Percentiles rank a stretch among this genome's conserved stretches.
Conservation (phyloP, 2,329 filamentous ascomycete genomes). For the Penicillium sp. region DNA sequence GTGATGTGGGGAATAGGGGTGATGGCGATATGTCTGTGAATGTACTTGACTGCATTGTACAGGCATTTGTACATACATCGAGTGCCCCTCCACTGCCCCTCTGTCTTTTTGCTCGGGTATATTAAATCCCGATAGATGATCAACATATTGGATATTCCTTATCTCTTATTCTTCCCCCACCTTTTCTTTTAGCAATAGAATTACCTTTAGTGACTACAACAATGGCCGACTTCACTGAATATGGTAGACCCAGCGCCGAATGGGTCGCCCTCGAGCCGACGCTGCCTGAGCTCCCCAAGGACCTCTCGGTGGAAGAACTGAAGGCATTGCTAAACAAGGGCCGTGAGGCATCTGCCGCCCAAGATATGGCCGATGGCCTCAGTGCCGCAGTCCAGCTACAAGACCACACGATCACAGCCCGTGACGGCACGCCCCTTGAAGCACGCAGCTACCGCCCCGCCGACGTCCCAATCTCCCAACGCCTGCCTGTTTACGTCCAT, state of each 20-base stretch:
- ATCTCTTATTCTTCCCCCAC: too few relatives aligned
- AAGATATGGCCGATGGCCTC: conserved; percentile 29
- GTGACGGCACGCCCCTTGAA: conserved; percentile 47
- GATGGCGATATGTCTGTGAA: background rate
- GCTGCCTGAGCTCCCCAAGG: conserved; percentile 25
- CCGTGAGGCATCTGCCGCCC: conserved; percentile 34
- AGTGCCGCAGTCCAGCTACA: conserved; percentile 32
- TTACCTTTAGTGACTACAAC: background rate
- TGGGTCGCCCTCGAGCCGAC: conserved; percentile 44
- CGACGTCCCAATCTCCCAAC: conserved; percentile 23
- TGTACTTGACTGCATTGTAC: background rate
- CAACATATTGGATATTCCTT: too few relatives aligned
- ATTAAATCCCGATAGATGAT: background rate
- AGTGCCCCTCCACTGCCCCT: background rate
- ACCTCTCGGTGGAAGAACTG: conserved; percentile 24
- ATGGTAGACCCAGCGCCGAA: conserved; percentile 43
- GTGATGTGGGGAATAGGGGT: background rate
- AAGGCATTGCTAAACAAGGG: conserved; percentile 29
- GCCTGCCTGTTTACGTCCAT: conserved; percentile 52
- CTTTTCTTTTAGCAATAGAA: background rate
- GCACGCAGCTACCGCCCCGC: conserved; percentile 49
- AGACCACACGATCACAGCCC: conserved; percentile 42
- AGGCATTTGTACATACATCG: background rate
- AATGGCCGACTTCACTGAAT: conserved; percentile 42
- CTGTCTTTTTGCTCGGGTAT: background rate